These are phyloP conservation scores for Chlorella variabilis DNA, from an alignment of 163 green algal genomes.

Conservation along the genomic window DNA sequence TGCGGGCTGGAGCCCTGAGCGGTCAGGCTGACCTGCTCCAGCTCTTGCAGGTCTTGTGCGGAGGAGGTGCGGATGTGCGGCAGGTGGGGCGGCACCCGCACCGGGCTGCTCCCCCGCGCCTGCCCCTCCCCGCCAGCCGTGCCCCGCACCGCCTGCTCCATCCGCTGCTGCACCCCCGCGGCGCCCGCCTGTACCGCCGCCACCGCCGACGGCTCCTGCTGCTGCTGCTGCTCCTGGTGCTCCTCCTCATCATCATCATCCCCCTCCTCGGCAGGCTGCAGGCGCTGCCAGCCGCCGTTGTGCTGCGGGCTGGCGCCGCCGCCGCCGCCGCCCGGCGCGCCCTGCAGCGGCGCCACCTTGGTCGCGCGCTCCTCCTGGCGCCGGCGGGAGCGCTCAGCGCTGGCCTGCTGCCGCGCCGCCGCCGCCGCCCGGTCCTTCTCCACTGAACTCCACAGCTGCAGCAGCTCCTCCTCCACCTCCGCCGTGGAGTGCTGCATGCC, in stretches of 20 bases:
- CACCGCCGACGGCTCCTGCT: background rate
- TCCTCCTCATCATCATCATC: background rate
- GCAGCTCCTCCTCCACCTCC: conserved; percentile 83
- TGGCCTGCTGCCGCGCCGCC: conserved; percentile 33
- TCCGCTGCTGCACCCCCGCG: conserved; percentile 23
- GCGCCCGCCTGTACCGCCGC: conserved; percentile 5
- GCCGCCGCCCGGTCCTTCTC: conserved; percentile 74
- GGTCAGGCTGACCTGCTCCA: background rate
- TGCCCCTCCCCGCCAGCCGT: background rate
- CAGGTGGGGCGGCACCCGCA: conserved; percentile 21
- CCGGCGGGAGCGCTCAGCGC: conserved; percentile 1
- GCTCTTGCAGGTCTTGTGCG: background rate
- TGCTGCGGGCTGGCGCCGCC: background rate
- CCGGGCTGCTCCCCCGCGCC: background rate
- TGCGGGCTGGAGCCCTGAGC: too few species aligned
- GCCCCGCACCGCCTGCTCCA: background rate
- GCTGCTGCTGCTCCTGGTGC: background rate
- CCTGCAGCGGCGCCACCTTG: conserved; percentile 6
- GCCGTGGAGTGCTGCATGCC: conserved; percentile 54
- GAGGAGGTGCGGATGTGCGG: conserved; percentile 37
- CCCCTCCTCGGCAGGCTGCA: background rate
- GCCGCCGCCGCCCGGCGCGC: background rate
- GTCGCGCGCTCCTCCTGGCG: conserved; percentile 1
- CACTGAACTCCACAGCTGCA: conserved; percentile 83
- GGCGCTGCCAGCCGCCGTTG: conserved; percentile 9